Conservation (phyloP, 441 rosid genomes). For the Daphne laureola region DNA sequence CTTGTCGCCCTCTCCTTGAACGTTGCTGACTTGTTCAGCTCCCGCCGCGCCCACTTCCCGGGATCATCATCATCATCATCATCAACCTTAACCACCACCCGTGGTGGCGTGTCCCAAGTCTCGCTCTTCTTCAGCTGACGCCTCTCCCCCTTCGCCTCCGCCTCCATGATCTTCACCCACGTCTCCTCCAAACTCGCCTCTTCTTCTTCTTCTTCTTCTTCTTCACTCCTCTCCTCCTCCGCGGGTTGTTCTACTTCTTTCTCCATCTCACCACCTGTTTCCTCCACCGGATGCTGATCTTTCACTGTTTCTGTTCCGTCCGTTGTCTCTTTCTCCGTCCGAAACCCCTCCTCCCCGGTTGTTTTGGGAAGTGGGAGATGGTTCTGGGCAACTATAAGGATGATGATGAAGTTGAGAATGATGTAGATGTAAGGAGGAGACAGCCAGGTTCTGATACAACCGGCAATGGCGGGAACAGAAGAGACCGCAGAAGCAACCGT, state of each 20-base stretch:
- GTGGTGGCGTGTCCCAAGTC: constrained; percentile 20
- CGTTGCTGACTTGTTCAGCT: constrained; percentile 28
- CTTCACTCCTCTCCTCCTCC: neutral
- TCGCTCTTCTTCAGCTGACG: constrained; percentile 20
- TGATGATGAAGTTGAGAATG: constrained; percentile 24
- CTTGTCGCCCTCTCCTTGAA: constrained; percentile 16
- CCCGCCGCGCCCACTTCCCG: constrained; percentile 17
- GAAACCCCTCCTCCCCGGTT: too few species aligned
- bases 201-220: too few species aligned
- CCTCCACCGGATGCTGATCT: neutral
- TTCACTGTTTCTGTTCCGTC: too few species aligned
- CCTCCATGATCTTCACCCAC: constrained; percentile 26
- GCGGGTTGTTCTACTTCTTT: too few species aligned
- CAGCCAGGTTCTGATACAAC: constrained; percentile 14
- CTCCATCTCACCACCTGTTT: too few species aligned
- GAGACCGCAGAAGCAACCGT: constrained; percentile 10
- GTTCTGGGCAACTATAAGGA: constrained; percentile 19
- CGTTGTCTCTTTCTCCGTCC: neutral
- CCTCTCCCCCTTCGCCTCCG: constrained; percentile 3
- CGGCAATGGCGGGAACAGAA: constrained; percentile 16
- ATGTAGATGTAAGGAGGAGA: constrained; percentile 29
- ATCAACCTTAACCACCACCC: neutral
- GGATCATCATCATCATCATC: constrained; percentile 9
- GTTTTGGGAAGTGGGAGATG: constrained; percentile 18
- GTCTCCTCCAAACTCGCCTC: constrained; percentile 18